A percentile compares a stretch with the other conserved stretches of the same genome.
phyloP scores from a whole-genome alignment of 1,284 basidiomycete genomes.

The Gymnopus androsaceus region DNA sequence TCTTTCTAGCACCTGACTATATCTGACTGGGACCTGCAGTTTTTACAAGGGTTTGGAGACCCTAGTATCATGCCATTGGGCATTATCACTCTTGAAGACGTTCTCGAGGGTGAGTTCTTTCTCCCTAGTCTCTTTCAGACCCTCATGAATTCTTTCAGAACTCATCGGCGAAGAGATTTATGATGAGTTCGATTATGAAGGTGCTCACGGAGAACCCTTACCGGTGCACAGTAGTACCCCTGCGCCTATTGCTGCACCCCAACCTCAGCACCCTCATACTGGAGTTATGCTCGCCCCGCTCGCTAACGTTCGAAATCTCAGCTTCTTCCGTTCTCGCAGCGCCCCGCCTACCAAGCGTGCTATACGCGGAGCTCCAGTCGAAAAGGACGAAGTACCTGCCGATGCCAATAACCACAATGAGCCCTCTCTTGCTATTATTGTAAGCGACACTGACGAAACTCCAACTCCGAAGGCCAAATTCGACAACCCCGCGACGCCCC shows the following conservation, averaged over 20 bases:
- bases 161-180: constrained; percentile 89
- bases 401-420: too few species aligned
- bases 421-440: too few species aligned
- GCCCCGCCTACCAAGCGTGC: constrained; percentile 49
- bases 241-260: constrained; percentile 21
- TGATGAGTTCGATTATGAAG: constrained; percentile 81
- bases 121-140: background rate
- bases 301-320: constrained; percentile 50
- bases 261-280: too few species aligned
- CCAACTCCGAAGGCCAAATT: background rate
- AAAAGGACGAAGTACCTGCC: too few species aligned
- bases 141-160: constrained; percentile 44
- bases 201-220: constrained; percentile 64
- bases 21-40: constrained; percentile 51
- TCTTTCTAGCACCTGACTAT: background rate
- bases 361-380: constrained; percentile 16
- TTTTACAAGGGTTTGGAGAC: constrained; percentile 74
- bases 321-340: constrained; percentile 59
- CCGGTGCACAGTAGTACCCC: constrained; percentile 27
- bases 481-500: background rate
- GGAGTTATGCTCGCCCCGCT: constrained; percentile 36
- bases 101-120: constrained; percentile 69
- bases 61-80: constrained; percentile 80
- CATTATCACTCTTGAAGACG: constrained; percentile 92
- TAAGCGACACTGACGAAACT: background rate